Base-by-base conservation (phyloP, 2,329 filamentous ascomycete genomes). In the Exophiala viscosa region DNA sequence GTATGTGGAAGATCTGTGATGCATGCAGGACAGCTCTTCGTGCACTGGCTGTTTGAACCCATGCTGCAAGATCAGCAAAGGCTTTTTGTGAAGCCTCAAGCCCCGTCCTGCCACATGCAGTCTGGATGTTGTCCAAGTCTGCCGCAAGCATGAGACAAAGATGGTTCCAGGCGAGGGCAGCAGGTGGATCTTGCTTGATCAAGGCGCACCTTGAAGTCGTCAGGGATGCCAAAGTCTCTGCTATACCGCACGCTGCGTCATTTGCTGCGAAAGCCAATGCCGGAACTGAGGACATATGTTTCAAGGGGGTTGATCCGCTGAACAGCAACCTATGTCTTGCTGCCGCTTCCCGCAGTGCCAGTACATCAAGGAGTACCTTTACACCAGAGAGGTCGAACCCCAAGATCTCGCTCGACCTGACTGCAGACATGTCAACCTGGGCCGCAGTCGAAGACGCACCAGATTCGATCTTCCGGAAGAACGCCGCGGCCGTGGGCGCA, bases 11-110 rank as follows among this genome's bases (percentile, higher is more conserved):
- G 5, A 76, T 76, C 36, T 79, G 76, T 0, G 76, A 74, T 3
- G 77, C 75, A 54, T 80, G 77, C 0, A 80, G 61, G 32, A 75
- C 75, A 0, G 76, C 73, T 20, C 77, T 65, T 44, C 77, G 65
- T 15, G 77, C 76, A 6, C 73, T 72, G 1, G 75, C 67, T 1
- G 76, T 78, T 54, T 74, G 70, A 0, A 74, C 70, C 77, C 77
- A 80, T 6, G 69, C 60, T 0, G 73, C 68, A 15, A 80, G 76
- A 48, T 78, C 73, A 49, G 75, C 70, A 0, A 79, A 65, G 1
- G 77, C 76, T 5, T 17, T 38, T 8, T 28, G 34, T 8, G 43
- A 38, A 23, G 35, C 35, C 17, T 15, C 34, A 11, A 48, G 34
- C 15, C 36, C 49, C 14, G 23, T 42, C 10, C 43, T 14, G 15